Base-by-base conservation (phyloP, 108 stramenopile species). In the Seminavis robusta region DNA sequence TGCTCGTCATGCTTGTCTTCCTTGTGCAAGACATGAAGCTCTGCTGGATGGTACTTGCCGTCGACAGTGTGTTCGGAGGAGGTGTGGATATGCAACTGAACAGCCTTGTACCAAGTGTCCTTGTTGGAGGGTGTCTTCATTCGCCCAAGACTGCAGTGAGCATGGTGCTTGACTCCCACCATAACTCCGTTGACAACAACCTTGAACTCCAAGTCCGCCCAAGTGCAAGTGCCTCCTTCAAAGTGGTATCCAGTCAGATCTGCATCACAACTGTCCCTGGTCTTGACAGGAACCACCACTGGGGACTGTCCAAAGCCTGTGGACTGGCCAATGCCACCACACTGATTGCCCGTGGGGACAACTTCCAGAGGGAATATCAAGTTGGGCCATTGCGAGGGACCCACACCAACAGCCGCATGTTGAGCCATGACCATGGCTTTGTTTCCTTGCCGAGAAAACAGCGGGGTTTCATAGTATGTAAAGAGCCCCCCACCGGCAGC, bases 1-100 rank as follows among this genome's bases (percentile, higher is more conserved):
- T 4, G 21, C 26, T 15, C 21, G 3, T 25, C 15, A 16, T 32
- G n/a, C n/a, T n/a, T n/a, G n/a, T n/a, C n/a, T n/a, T 37, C 36
- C 36, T 37, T 19, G 29, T 52, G 51, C 13, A 52, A 23, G 27
- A 33, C 17, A 33, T 56, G 61, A 5, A 70, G 31, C 13, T 70
- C 69, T 26, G 69, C 69, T 38, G 30, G 24, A 38, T 37, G 63
- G 45, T 33, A 63, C 11, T 42, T 8, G 0, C 55, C 61, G 4
- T 47, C 33, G 16, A 70, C 43, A 27, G 52, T 24, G 33, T 70
- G 69, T 20, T 70, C 69, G 8, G 61, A 63, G 2, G 17, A 33
- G 31, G 62, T 56, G 45, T 70, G 69, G 15, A 70, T 63, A 34
- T 70, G 69, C 27, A 63, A 70, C 27, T 70, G 69, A 6, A 63